A percentile compares a stretch with the other conserved stretches of the same genome.
Conservation (phyloP, 1,139 yeast species). For the Yamadazyma mexicana region DNA sequence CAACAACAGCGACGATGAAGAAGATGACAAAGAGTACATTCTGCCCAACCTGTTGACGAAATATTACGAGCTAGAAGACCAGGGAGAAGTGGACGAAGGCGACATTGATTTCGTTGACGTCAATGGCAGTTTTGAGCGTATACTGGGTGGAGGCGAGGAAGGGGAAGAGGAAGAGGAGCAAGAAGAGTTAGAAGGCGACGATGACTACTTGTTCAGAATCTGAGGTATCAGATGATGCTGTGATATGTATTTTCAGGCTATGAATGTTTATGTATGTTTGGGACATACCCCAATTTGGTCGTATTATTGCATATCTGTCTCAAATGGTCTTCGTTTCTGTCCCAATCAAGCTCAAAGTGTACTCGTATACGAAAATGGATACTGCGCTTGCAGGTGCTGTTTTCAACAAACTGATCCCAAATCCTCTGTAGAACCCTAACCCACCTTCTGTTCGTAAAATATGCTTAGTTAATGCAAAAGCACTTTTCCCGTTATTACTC, state of each 20-base stretch:
- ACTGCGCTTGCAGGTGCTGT: constrained; percentile 83
- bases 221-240: too few relatives aligned
- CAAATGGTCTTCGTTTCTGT: constrained; percentile 4
- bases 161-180: constrained; percentile 18
- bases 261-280: too few relatives aligned
- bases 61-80: constrained; percentile 26
- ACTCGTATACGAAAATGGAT: constrained; percentile 73
- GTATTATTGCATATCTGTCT: too few relatives aligned
- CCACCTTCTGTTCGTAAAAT: constrained; percentile 59
- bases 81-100: constrained; percentile 19
- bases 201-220: constrained; percentile 35
- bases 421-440: constrained; percentile 72
- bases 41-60: constrained; percentile 45
- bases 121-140: constrained; percentile 17
- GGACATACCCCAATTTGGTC: too few relatives aligned
- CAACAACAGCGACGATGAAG: constrained; percentile 20
- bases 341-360: constrained; percentile 16
- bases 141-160: constrained; percentile 13
- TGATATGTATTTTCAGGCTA: too few relatives aligned
- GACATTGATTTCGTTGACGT: constrained; percentile 29
- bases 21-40: constrained; percentile 39
- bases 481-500: constrained; percentile 7
- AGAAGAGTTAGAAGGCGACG: constrained; percentile 20
- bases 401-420: constrained; percentile 65
- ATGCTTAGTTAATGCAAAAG: constrained; percentile 21